Conservation (phyloP, 2,329 filamentous ascomycete genomes). For the Aureobasidium melanogenum region DNA sequence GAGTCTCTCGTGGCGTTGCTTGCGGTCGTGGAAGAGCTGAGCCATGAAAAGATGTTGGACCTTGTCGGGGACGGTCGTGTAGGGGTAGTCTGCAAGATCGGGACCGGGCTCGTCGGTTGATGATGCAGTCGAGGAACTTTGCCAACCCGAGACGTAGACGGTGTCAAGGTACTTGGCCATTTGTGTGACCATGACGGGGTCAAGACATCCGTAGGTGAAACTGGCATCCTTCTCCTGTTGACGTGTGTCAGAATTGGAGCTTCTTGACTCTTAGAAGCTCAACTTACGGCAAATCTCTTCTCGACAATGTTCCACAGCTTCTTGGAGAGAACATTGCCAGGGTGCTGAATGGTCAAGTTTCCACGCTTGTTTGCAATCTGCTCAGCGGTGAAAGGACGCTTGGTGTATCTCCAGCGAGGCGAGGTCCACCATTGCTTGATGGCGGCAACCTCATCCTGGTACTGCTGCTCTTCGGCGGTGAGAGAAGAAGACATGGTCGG, state of each 20-base stretch:
- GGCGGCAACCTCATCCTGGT: slow-evolving; percentile 71
- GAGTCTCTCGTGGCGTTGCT: slow-evolving; percentile 91
- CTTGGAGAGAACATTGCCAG: slow-evolving; percentile 80
- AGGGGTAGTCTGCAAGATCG: slow-evolving; percentile 93
- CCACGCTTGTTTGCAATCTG: slow-evolving; percentile 95
- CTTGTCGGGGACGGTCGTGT: slow-evolving; percentile 95
- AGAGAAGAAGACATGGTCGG: slow-evolving; percentile 6
- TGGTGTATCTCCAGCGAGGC: slow-evolving; percentile 85
- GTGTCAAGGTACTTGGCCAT: slow-evolving; percentile 99
- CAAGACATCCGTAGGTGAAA: slow-evolving; percentile 93
- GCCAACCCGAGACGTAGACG: slow-evolving; percentile 98
- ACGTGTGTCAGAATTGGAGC: slow-evolving; percentile 11
- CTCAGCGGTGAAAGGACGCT: slow-evolving; percentile 87
- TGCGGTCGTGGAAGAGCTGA: slow-evolving; percentile 98
- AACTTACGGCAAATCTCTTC: slow-evolving; percentile 64
- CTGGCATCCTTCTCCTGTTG: slow-evolving; percentile 69
- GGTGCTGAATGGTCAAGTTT: slow-evolving; percentile 81
- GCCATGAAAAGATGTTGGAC: slow-evolving; percentile 96
- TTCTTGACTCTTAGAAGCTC: not conserved
- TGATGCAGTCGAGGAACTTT: slow-evolving; percentile 93
- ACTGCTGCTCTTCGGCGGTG: slow-evolving; percentile 65
- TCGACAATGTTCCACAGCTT: slow-evolving; percentile 93
- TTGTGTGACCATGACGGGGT: slow-evolving; percentile 97
- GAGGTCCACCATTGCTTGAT: slow-evolving; percentile 94
- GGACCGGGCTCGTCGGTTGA: slow-evolving; percentile 92